Percentiles rank a stretch among this genome's conserved stretches.
These are phyloP conservation scores for Penicillium fimorum DNA, from an alignment of 495 filamentous ascomycete species.

Conservation along the genomic window DNA sequence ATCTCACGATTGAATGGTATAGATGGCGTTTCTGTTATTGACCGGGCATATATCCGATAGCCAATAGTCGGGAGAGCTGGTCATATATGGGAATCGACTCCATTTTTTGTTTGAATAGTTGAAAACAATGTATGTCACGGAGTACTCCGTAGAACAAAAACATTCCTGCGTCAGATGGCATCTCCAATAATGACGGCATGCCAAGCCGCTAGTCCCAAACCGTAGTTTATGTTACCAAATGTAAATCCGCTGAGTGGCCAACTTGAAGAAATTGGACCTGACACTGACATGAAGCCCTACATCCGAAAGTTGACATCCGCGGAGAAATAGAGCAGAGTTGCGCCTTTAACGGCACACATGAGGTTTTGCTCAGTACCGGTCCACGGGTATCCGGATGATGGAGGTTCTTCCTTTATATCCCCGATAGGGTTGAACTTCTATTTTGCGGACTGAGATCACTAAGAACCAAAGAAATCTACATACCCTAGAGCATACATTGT, in stretches of 20 bases:
- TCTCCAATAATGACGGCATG: not conserved
- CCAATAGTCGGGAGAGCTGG: not conserved
- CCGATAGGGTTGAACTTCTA: not conserved
- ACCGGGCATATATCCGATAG: not conserved
- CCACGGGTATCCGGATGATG: not conserved
- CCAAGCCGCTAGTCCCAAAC: conserved; percentile 12
- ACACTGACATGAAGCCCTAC: not conserved
- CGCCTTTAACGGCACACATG: not conserved
- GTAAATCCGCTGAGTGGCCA: conserved; percentile 36
- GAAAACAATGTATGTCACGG: not conserved
- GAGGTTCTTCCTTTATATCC: not conserved
- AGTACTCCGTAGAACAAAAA: not conserved
- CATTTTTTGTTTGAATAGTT: not conserved
- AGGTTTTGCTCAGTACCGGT: not conserved
- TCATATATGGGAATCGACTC: not conserved
- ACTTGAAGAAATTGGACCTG: not conserved
- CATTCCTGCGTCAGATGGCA: not conserved
- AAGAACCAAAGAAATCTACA: not conserved
- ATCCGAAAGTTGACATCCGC: conserved; percentile 11
- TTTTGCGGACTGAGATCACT: not conserved
- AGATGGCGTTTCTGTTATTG: not conserved
- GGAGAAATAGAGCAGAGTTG: conserved; percentile 12
- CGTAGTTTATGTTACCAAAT: conserved; percentile 46
- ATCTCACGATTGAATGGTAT: not conserved
- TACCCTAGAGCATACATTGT: not conserved